phyloP scores from a whole-genome alignment of 176 grass and related monocot genomes.

The Triticum monococcum region DNA sequence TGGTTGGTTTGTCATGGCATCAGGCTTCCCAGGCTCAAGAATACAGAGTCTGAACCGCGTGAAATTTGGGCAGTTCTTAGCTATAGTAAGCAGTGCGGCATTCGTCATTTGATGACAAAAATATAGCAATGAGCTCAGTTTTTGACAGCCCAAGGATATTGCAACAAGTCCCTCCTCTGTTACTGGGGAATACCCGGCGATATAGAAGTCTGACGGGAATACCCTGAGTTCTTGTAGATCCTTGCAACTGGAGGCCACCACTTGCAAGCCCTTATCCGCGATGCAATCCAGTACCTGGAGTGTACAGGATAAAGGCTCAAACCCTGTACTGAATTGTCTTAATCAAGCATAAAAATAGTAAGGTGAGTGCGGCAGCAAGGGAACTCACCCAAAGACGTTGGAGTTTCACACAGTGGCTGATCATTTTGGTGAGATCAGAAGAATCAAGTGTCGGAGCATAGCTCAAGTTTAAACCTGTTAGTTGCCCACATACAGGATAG shows the following conservation, averaged over 20 bases:
- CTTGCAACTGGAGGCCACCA: constrained; percentile 74
- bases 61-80: constrained; percentile 81
- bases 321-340: neutral
- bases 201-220: constrained; percentile 62
- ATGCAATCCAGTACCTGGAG: constrained; percentile 75
- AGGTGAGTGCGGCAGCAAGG: neutral
- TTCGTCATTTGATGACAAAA: constrained; percentile 94
- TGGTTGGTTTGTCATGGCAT: constrained; percentile 52
- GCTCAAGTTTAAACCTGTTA: constrained; percentile 80
- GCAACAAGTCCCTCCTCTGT: constrained; percentile 81
- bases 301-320: constrained; percentile 17
- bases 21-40: constrained; percentile 66
- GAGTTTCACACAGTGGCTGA: constrained; percentile 68
- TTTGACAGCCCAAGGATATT: constrained; percentile 73
- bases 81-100: constrained; percentile 62
- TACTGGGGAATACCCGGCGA: constrained; percentile 53
- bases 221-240: constrained; percentile 88
- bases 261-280: constrained; percentile 72
- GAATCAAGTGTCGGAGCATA: constrained; percentile 63
- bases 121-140: constrained; percentile 72
- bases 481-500: constrained; percentile 56
- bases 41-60: constrained; percentile 78
- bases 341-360: neutral
- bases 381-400: constrained; percentile 87
- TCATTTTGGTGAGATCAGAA: constrained; percentile 59